Base-by-base conservation (phyloP, 352 stramenopile species). In the Phytophthora cactorum region DNA sequence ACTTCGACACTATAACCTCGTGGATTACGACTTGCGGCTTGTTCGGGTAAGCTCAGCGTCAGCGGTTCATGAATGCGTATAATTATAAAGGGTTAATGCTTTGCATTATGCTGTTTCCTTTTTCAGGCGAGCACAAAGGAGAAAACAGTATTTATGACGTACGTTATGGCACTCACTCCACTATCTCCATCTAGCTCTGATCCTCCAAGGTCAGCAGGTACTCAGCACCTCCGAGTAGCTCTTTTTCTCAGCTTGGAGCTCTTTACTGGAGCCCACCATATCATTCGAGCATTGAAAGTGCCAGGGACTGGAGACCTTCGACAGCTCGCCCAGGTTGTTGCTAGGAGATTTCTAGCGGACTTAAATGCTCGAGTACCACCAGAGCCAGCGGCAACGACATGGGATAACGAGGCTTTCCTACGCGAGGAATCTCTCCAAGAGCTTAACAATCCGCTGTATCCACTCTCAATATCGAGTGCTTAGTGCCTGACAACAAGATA, bases 1-100 rank as follows among this genome's bases (percentile, higher is more conserved):
- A 0, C 73, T 89, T 43, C 69, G 66, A 38, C 49, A 63, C 5
- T 72, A 74, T 49, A 70, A 84, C 41, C 63, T 92, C 27, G 72
- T 88, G 7, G 81, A 91, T 69, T 92, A 92, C 59, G 82, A 90
- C 44, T 41, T 90, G 3, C 71, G 67, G 10, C 67, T 90, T 43
- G 70, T 89, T 66, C 72, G 64, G 43, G 84, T 90, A 71, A 46
- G 68, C 7, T 5, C 36, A 52, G 32, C 15, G 46, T 12, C 32
- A 44, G 10, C 15, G 4, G 0, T 29, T 53, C 8, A 50, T 50
- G 17, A 29, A 50, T 36, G 4, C 34, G 39, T 27, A 41, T 17
- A 17, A 28, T 28, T 3, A 4, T 14, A 45, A 45, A 25, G 39
- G 5, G 14, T 45, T 45, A 22, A 22, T 22, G 22, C 22, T 22